Evolutionary conservation across 495 filamentous ascomycete genomes (phyloP).

Genomic region (Talaromyces thailandensis): DNA sequence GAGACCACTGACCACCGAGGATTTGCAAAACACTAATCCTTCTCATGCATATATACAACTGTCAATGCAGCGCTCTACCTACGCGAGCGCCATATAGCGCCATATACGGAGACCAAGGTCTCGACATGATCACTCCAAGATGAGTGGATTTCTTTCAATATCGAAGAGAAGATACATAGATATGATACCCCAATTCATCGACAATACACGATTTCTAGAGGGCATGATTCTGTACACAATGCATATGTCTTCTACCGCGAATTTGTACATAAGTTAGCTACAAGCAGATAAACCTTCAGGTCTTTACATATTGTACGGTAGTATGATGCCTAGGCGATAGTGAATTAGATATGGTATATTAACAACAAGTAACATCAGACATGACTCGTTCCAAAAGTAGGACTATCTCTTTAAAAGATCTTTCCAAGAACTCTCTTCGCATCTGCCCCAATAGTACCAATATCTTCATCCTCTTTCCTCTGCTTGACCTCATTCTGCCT

Average conservation of each 20-base stretch:
- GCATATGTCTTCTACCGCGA: background rate
- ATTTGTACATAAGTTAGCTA: slow-evolving; percentile 1
- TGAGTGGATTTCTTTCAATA: background rate
- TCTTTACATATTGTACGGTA: background rate
- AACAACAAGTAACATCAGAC: background rate
- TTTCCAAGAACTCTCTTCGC: slow-evolving; percentile 71
- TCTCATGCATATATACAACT: background rate
- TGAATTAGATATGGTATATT: slow-evolving; percentile 1
- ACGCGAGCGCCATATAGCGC: background rate
- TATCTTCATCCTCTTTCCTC: slow-evolving; percentile 31
- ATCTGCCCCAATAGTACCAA: slow-evolving; percentile 49
- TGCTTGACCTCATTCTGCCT: slow-evolving; percentile 56
- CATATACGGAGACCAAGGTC: background rate
- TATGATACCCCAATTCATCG: background rate
- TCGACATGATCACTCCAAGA: background rate
- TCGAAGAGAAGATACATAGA: background rate
- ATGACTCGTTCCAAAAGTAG: background rate
- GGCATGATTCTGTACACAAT: background rate
- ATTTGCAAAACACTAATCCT: background rate
- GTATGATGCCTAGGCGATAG: background rate
- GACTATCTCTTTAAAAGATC: slow-evolving; percentile 46
- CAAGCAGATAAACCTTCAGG: background rate
- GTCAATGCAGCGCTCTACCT: background rate
- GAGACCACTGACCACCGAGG: background rate
- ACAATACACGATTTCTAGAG: background rate